Evolutionary conservation across 2,329 filamentous ascomycete genomes (phyloP), one percentile per base, ranked within the genome.

Genomic region (Penicillium sp.): DNA sequence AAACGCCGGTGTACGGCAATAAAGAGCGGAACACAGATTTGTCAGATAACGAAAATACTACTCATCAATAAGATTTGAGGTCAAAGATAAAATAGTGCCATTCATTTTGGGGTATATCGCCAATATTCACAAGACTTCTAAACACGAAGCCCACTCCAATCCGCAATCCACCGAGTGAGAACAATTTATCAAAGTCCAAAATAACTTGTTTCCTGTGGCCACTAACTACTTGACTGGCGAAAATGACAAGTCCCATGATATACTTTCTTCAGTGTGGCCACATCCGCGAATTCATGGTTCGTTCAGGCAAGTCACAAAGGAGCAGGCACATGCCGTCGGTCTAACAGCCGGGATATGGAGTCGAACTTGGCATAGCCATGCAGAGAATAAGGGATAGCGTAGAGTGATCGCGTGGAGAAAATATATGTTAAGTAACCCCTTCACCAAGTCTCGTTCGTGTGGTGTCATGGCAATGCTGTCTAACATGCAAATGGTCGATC

Each of bases 311-410:
- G 45, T 24, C 51, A 44, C 45, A 52, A 14, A 44, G 35, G 33
- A 48, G 43, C n/a, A 41, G 22, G 45, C 55, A 55, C 53, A 63
- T 62, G 62, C 58, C 60, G 56, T 66, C 49, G 60, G 62, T 57
- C 33, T 45, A 52, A 50, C 45, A 60, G 59, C 52, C 62, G 37
- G 62, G 57, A 33, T 57, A 47, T 59, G 60, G 58, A 58, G 58
- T 45, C 14, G 49, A 39, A 37, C 55, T 59, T 56, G 53, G 52
- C 27, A 45, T 21, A 48, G 37, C 55, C 52, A 53, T 62, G 51
- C 35, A 50, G 39, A 46, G 58, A 47, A 52, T 56, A 37, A 54
- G 48, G 21, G 21, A 46, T 27, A 27, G 22, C 27, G 45, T 48
- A 50, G 39, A 21, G 39, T 41, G 19, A 41, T 41, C 39, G 19